These are phyloP conservation scores for Dictyostelium citrinum DNA, from an alignment of 78 protist species.

Conservation along the genomic window DNA sequence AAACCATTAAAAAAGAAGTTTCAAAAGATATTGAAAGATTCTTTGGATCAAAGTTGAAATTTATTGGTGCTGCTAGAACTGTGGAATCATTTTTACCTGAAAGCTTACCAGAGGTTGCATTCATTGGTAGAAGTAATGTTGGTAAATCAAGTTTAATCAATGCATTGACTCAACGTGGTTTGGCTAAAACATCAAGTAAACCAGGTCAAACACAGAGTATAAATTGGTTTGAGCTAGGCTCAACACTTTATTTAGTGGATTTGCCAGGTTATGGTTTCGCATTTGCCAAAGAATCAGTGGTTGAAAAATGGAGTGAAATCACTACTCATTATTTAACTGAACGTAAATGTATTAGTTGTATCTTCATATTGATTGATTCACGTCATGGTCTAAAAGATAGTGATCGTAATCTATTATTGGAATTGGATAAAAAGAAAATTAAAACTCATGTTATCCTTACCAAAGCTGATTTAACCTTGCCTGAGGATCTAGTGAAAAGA, in stretches of 20 bases:
- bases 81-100: conserved; percentile 13
- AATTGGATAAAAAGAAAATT: conserved; percentile 17
- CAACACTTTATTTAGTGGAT: conserved; percentile 36
- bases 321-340: conserved; percentile 14
- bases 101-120: conserved; percentile 73
- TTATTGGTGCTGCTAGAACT: conserved; percentile 2
- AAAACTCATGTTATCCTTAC: conserved; percentile 46
- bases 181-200: conserved; percentile 59
- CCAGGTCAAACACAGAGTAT: conserved; percentile 73
- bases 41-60: not conserved
- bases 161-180: conserved; percentile 40
- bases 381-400: conserved; percentile 67
- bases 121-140: conserved; percentile 78
- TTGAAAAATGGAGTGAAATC: conserved; percentile 20
- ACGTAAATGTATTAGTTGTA: conserved; percentile 40
- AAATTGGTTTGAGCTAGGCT: conserved; percentile 59
- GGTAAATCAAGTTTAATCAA: conserved; percentile 71
- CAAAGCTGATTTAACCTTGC: conserved; percentile 43
- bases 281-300: conserved; percentile 37
- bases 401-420: conserved; percentile 14
- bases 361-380: conserved; percentile 49
- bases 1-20: conserved; percentile 4
- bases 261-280: conserved; percentile 83
- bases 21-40: not conserved
- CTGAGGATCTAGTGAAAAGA: conserved; percentile 44